Evolutionary conservation across 169 alveolate genomes (phyloP), one percentile per base, ranked within the genome.

Genomic region (Miamiensis avidus): DNA sequence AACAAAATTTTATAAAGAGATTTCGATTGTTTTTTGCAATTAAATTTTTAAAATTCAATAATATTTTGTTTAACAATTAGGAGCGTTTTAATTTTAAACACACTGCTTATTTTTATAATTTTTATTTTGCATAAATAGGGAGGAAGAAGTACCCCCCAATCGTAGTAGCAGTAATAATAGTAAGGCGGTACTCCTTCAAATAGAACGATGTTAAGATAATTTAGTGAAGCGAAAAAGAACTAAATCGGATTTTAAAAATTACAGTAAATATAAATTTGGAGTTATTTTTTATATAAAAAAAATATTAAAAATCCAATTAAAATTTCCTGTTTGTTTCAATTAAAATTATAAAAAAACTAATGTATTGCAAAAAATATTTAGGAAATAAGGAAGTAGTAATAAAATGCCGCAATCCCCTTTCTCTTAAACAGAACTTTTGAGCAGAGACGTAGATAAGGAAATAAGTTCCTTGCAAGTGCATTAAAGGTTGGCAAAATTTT

Each of bases 401-500:
- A 49, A 49, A 49, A 49, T 11, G n/a, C n/a, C n/a, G n/a, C n/a
- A n/a, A n/a, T n/a, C n/a, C n/a, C n/a, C n/a, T 20, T 49, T 49
- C 20, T 77, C 65, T 33, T 31, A 77, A 30, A 33, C 28, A 28
- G 82, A 77, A 25, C n/a, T 77, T 25, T 31, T 77, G 0, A 77
- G 82, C n/a, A 77, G 82, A 34, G 82, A 77, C 31, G 72, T 77
- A 33, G 82, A 77, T 34, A 77, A 77, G n/a, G 82, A 77, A 31
- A 77, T 77, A 27, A 33, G 64, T 30, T 28, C 29, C n/a, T 33
- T 77, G 82, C 28, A 11, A 32, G 0, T 77, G 25, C 4, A 77
- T 11, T 28, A 31, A 25, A 77, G 82, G 82, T 77, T 11, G 20
- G 20, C 20, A 49, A 49, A 77, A 31, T 33, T 73, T n/a, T 4